Evolutionary conservation across 2,329 filamentous ascomycete genomes (phyloP).

Genomic region (Aspergillus calidoustus): DNA sequence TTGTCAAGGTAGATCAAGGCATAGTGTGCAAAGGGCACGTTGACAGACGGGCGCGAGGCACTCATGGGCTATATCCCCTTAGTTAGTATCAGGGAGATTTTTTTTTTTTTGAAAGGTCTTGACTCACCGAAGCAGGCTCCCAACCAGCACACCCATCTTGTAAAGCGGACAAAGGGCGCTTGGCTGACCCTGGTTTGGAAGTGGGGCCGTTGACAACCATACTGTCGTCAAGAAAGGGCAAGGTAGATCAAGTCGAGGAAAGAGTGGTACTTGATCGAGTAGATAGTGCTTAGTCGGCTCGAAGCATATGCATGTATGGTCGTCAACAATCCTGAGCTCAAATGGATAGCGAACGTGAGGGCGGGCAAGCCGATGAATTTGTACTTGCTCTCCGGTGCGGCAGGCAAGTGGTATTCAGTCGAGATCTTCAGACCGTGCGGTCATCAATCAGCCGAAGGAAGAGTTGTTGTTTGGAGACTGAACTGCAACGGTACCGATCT

Average conservation of each 20-base stretch:
- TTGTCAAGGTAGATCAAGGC: conserved; percentile 44
- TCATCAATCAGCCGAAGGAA: not conserved
- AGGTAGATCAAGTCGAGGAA: not conserved
- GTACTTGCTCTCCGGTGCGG: not conserved
- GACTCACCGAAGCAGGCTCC: conserved; percentile 37
- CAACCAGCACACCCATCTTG: conserved; percentile 35
- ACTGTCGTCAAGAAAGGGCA: conserved; percentile 8
- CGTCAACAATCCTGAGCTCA: not conserved
- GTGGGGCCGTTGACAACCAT: conserved; percentile 38
- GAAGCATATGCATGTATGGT: conserved; percentile 6
- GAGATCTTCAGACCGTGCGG: not conserved
- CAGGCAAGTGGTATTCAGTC: conserved; percentile 2
- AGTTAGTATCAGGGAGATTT: not conserved
- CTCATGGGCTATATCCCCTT: conserved; percentile 34
- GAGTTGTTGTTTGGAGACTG: conserved; percentile 1
- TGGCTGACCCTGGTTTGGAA: conserved; percentile 32
- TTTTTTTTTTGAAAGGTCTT: not conserved
- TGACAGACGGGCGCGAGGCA: conserved; percentile 29
- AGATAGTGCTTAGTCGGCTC: not conserved
- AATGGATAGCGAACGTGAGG: conserved; percentile 1
- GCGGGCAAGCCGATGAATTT: conserved; percentile 8
- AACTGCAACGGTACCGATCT: conserved; percentile 20
- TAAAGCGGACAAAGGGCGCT: conserved; percentile 36
- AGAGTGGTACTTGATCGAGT: not conserved
- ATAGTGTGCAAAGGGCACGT: conserved; percentile 39